Evolutionary conservation across 106 monocot genomes (phyloP).

Genomic region (Alisma plantagoaquatica): DNA sequence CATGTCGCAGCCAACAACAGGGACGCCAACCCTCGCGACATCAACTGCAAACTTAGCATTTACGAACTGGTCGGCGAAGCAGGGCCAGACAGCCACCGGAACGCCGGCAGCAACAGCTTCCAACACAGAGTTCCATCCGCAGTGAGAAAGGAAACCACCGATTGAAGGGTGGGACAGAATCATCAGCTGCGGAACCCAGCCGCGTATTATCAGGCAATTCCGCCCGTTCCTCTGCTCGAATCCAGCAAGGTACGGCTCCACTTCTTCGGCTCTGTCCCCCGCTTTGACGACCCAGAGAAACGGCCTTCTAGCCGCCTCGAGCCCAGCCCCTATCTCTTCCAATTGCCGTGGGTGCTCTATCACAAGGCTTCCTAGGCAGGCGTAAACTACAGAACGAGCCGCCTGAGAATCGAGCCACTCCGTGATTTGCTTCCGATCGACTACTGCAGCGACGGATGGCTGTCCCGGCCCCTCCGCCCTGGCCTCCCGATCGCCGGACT

Average conservation of each 20-base stretch:
- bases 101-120: conserved; percentile 17
- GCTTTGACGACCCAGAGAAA: conserved; percentile 22
- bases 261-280: neutral
- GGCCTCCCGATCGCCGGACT: neutral
- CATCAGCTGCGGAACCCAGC: conserved; percentile 21
- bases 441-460: neutral
- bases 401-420: neutral
- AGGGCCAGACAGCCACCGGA: no score
- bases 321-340: conserved; percentile 10
- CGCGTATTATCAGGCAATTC: conserved; percentile 6
- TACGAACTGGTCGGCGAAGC: no score
- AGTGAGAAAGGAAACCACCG: conserved; percentile 27
- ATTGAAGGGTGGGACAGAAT: conserved; percentile 18
- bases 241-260: neutral
- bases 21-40: no score
- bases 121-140: no score
- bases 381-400: conserved; percentile 23
- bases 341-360: conserved; percentile 1
- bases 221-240: neutral
- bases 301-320: conserved; percentile 1
- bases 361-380: conserved; percentile 19
- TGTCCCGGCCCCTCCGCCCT: no score
- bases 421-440: neutral
- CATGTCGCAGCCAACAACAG: conserved; percentile 11
- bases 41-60: no score